Conservation (phyloP, 352 stramenopile species). For the Thraustochytrium sp. region DNA sequence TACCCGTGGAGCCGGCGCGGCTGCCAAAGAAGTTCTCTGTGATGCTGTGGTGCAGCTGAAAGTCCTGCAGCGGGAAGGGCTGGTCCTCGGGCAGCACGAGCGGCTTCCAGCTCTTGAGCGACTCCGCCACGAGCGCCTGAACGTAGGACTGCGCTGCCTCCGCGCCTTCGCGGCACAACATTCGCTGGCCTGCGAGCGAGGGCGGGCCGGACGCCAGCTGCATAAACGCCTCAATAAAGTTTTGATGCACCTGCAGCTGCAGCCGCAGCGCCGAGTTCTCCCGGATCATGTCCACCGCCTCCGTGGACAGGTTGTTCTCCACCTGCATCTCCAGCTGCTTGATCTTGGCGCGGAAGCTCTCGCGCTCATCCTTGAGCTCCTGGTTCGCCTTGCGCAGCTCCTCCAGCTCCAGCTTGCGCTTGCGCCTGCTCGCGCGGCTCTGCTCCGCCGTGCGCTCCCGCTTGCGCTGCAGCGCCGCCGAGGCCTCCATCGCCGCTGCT, state of each 20-base stretch:
- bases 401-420: not conserved
- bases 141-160: slow-evolving; percentile 28
- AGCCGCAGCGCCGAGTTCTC: slow-evolving; percentile 20
- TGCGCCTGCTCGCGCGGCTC: not conserved
- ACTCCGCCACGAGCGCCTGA: slow-evolving; percentile 22
- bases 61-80: not conserved
- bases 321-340: slow-evolving; percentile 33
- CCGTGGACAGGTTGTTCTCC: not conserved
- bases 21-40: slow-evolving; percentile 6
- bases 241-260: not conserved
- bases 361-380: slow-evolving; percentile 16
- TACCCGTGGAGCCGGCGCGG: not conserved
- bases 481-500: not conserved
- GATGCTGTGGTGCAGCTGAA: not conserved
- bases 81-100: not conserved
- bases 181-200: not conserved
- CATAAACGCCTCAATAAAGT: slow-evolving; percentile 27
- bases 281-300: not conserved
- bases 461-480: not conserved
- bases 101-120: not conserved
- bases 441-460: slow-evolving; percentile 20
- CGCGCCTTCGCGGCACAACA: slow-evolving; percentile 19
- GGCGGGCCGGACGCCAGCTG: not conserved
- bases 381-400: not conserved
- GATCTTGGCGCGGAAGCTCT: slow-evolving; percentile 32